Evolutionary conservation across 192 early-diverging fungal genomes (phyloP), one percentile per base, ranked within the genome.

Genomic region (Geranomyces michiganensis): DNA sequence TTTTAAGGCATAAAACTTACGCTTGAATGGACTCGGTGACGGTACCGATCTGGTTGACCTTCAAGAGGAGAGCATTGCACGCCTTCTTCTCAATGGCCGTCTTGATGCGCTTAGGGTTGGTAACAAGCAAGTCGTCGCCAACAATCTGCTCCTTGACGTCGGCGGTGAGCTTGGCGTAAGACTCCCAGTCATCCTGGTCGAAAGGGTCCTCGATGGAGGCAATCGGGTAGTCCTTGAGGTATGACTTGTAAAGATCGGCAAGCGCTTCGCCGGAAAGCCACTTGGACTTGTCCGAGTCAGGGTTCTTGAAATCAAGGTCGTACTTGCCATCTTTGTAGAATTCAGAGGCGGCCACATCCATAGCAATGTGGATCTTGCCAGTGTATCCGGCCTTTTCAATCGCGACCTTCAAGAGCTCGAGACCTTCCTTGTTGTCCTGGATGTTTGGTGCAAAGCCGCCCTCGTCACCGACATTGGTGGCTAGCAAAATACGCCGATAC

Each of bases 371-470:
- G 74, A 99, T 80, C 91, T 97, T 97, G 79, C 89, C 96, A 8
- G 92, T 94, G 90, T 96, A 97, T 32, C 96, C 96, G 72, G 97
- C 96, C 76, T 90, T 88, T 56, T 84, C 91, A 73, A 99, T 99
- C 71, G 97, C 96, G 53, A 84, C 73, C 74, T 87, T 86, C 48
- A 99, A 82, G 55, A 99, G 89, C 71, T 96, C 91, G 62, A 99
- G 92, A 78, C 95, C 97, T 83, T 99, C 97, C 70, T 87, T 84
- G 89, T 90, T 93, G 75, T 95, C 92, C 85, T 96, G 93, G 76
- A 99, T 97, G 88, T 96, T 97, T 79, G 97, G 97, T 55, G 97
- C 97, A 78, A 97, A 99, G 69, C 97, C 97, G 79, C 97, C 97
- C 85, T 99, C 97, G 77, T 99, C 97, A 81, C 97, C 97, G 63